Evolutionary conservation across 2,329 filamentous ascomycete genomes (phyloP).

Genomic region (Arthrobotrys sinensis): DNA sequence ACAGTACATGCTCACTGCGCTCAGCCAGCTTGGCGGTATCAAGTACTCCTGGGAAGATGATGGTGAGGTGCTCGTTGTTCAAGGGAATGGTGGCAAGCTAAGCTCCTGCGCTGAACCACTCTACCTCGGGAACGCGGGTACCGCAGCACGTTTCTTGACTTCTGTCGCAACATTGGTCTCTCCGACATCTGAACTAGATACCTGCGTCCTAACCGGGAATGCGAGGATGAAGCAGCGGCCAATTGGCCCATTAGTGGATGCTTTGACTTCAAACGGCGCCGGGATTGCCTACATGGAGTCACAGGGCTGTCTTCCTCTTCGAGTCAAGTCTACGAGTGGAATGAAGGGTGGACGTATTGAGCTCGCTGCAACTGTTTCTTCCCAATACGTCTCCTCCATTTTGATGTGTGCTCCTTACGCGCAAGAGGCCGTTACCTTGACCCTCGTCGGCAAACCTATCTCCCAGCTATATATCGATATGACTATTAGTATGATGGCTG

Average conservation of each 20-base stretch:
- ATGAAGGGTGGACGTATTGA: constrained; percentile 90
- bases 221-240: constrained; percentile 95
- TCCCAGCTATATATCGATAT: constrained; percentile 98
- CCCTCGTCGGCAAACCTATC: constrained; percentile 95
- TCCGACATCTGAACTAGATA: constrained; percentile 74
- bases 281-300: constrained; percentile 87
- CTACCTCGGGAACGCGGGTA: constrained; percentile 96
- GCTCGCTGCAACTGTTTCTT: constrained; percentile 93
- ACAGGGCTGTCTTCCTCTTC: constrained; percentile 85
- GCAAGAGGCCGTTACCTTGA: constrained; percentile 90
- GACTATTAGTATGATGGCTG: constrained; percentile 97
- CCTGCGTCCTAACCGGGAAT: constrained; percentile 91
- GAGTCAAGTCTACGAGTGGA: constrained; percentile 84
- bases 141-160: constrained; percentile 93
- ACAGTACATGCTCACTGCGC: constrained; percentile 96
- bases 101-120: constrained; percentile 82
- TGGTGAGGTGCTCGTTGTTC: constrained; percentile 89
- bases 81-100: constrained; percentile 89
- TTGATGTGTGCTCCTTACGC: constrained; percentile 98
- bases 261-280: constrained; percentile 88
- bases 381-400: constrained; percentile 98
- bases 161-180: constrained; percentile 89
- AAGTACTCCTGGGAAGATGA: constrained; percentile 94
- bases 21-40: constrained; percentile 85
- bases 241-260: constrained; percentile 92